Conservation (phyloP, 75 land plant genomes). For the Pinus tabuliformis region DNA sequence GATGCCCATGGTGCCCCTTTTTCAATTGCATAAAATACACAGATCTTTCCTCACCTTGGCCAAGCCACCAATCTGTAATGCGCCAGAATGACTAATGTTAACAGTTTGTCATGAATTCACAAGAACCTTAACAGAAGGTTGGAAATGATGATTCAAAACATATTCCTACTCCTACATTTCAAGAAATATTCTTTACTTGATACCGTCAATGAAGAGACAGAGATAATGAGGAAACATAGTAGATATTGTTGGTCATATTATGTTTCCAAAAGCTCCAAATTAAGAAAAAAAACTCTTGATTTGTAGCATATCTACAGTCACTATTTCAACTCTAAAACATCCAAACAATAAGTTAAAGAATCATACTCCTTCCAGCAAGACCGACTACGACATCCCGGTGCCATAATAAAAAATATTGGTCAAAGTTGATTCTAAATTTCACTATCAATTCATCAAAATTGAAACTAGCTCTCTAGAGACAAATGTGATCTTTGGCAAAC, state of each 20-base stretch:
- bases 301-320: not conserved
- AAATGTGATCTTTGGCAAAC: no score
- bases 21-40: not conserved
- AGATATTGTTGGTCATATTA: not conserved
- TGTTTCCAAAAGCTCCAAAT: not conserved
- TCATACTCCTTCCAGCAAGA: conserved; percentile 3
- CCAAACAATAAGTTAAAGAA: not conserved
- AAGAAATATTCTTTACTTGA: not conserved
- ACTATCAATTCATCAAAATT: no score
- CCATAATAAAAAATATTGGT: no score
- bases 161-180: not conserved
- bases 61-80: not conserved
- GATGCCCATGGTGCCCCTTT: not conserved
- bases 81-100: conserved; percentile 6
- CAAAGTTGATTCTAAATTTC: no score
- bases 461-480: no score
- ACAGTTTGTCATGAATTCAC: not conserved
- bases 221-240: not conserved
- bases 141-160: not conserved
- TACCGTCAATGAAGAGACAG: no score
- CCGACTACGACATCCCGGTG: not conserved
- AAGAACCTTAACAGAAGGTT: not conserved
- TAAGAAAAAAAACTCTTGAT: no score
- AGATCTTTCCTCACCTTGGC: not conserved
- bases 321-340: not conserved